Base-by-base conservation (phyloP, 2,329 filamentous ascomycete genomes). In the Stachybotrys elegans region DNA sequence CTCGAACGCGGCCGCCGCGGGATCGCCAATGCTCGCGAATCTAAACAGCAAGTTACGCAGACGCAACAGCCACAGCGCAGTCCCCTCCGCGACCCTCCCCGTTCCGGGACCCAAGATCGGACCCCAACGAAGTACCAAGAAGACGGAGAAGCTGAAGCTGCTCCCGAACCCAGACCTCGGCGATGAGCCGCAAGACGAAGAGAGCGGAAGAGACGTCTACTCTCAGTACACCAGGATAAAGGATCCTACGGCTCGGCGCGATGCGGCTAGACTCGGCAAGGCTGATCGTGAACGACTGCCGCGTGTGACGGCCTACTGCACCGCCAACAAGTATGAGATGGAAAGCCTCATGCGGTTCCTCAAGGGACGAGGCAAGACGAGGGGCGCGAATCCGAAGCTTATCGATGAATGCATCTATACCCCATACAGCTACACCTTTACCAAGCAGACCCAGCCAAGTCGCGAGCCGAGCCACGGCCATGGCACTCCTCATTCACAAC, bases 371-470 rank as follows among this genome's bases (percentile, higher is more conserved):
- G 78, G 80, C 37, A 88, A 87, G 64, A 79, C 80, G 23, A 80
- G 88, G 55, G 88, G 88, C 16, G 82, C 91, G 14, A 86, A 83
- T 48, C 92, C 93, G 2, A 97, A 96, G 66, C 70, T 93, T 46
- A 96, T 96, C 55, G 93, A 98, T 62, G 93, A 98, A 66, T 98
- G 93, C 65, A 89, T 98, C 54, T 98, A 98, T 67, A 89, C 92
- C 11, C 89, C 92, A 0, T 98, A 95, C 65, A 84, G 82, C 57
- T 96, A 96, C 63, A 73, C 75, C 34, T 75, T 79, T 43, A 48
- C 60, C 29, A 54, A 40, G 29, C 22, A 44, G 16, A 52, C 45
- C 23, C 49, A 35, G 36, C 7, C 31, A 34, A 57, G 54, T 6
- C 50, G 45, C 2, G 62, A 70, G 21, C 69, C 72, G 4, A 61